These are phyloP conservation scores for Cnidoscolus chayamansa DNA, from an alignment of 441 rosid genomes.

Conservation along the genomic window DNA sequence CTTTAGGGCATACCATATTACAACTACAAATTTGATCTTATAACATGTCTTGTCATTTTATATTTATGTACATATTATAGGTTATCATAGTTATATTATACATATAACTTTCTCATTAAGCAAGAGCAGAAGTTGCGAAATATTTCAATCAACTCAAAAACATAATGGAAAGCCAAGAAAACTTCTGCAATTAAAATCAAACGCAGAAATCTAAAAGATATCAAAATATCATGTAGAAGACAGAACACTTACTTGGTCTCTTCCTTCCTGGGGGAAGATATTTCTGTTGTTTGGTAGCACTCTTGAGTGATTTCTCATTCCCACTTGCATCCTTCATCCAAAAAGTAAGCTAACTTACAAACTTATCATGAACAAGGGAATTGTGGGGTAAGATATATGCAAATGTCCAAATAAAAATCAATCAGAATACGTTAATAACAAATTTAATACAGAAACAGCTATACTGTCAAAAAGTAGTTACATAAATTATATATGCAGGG, in stretches of 20 bases:
- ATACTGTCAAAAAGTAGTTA: not conserved
- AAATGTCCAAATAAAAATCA: no score
- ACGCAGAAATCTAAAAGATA: not conserved
- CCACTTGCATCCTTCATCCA: conserved; percentile 44
- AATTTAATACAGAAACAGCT: not conserved
- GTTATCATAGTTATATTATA: no score
- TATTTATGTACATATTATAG: no score
- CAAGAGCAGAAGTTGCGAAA: not conserved
- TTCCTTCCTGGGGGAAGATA: conserved; percentile 73
- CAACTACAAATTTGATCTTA: no score
- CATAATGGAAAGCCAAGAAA: no score
- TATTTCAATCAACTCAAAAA: not conserved
- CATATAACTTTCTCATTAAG: not conserved
- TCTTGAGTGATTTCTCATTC: conserved; percentile 43
- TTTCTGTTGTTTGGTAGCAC: conserved; percentile 43
- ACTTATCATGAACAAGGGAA: not conserved
- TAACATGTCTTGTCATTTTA: no score
- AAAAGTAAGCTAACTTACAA: not conserved
- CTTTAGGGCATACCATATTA: not conserved
- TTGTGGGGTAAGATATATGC: no score
- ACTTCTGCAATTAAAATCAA: no score
- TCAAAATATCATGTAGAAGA: not conserved
- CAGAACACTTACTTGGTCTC: conserved; percentile 61
- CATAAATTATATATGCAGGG: no score
- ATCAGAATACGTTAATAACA: no score